phyloP scores from a whole-genome alignment of 176 grass and related monocot species.

The Leersia perrieri region DNA sequence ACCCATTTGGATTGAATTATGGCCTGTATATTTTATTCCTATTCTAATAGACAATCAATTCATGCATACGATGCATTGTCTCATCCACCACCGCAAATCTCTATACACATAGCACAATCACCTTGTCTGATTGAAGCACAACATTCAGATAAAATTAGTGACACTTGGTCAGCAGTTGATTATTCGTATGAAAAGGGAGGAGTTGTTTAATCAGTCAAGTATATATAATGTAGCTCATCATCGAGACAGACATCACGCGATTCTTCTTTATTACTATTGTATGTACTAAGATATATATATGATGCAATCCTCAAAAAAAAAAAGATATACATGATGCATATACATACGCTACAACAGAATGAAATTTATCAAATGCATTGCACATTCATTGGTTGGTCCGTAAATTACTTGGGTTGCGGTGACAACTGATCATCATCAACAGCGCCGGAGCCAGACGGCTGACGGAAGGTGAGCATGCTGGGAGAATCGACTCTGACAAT shows the following conservation, averaged over 20 bases:
- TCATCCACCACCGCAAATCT: too few species aligned
- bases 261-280: neutral
- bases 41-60: neutral
- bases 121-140: too few species aligned
- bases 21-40: neutral
- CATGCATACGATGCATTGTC: neutral
- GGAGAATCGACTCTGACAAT: slow-evolving; percentile 89
- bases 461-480: slow-evolving; percentile 68
- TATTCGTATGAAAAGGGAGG: too few species aligned
- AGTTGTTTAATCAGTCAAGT: too few species aligned
- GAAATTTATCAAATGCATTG: neutral
- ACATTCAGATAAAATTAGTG: too few species aligned
- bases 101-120: too few species aligned
- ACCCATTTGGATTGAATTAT: neutral
- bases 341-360: neutral
- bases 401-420: neutral
- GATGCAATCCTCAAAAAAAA: too few species aligned
- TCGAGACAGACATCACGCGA: too few species aligned
- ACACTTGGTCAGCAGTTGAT: too few species aligned
- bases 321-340: neutral
- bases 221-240: too few species aligned
- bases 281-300: neutral
- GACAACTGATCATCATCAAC: neutral
- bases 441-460: slow-evolving; percentile 14
- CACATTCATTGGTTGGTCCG: neutral